Percentiles rank a stretch among this genome's conserved stretches.
Conservation (phyloP, 2,329 filamentous ascomycete genomes). For the Thermomyces lanuginosus region DNA sequence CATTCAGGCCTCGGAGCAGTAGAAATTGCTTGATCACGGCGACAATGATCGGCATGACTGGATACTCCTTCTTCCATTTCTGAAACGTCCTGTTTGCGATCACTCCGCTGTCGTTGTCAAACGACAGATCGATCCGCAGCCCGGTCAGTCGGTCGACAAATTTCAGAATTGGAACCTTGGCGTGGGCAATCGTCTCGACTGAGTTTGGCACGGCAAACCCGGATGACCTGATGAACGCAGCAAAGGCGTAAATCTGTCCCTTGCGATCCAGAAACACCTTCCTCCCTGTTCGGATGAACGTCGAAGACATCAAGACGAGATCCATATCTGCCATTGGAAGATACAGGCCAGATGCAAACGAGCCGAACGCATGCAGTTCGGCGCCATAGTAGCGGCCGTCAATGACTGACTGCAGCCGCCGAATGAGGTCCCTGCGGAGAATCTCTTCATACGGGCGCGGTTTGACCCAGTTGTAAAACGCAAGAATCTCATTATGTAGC, state of each 20-base stretch:
- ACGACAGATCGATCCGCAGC: conserved; percentile 80
- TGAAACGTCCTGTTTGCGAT: conserved; percentile 65
- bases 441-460: conserved; percentile 61
- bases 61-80: conserved; percentile 61
- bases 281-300: conserved; percentile 40
- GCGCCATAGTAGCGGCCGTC: conserved; percentile 42
- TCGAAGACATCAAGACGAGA: conserved; percentile 56
- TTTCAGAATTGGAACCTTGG: conserved; percentile 85
- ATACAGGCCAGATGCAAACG: conserved; percentile 71
- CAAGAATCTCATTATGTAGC: conserved; percentile 75
- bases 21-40: conserved; percentile 86
- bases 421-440: conserved; percentile 56
- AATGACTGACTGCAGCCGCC: conserved; percentile 48
- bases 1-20: conserved; percentile 75
- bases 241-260: conserved; percentile 45
- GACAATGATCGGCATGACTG: conserved; percentile 72
- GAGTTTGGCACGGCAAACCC: conserved; percentile 42
- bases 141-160: conserved; percentile 64
- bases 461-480: conserved; percentile 73
- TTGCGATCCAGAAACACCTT: conserved; percentile 35
- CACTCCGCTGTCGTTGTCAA: conserved; percentile 77
- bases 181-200: conserved; percentile 53
- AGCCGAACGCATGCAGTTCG: conserved; percentile 67
- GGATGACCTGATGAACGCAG: conserved; percentile 39
- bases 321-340: conserved; percentile 82